Evolutionary conservation across 2,329 filamentous ascomycete genomes (phyloP), one percentile per base, ranked within the genome.

Genomic region (Claviceps quebecensis): DNA sequence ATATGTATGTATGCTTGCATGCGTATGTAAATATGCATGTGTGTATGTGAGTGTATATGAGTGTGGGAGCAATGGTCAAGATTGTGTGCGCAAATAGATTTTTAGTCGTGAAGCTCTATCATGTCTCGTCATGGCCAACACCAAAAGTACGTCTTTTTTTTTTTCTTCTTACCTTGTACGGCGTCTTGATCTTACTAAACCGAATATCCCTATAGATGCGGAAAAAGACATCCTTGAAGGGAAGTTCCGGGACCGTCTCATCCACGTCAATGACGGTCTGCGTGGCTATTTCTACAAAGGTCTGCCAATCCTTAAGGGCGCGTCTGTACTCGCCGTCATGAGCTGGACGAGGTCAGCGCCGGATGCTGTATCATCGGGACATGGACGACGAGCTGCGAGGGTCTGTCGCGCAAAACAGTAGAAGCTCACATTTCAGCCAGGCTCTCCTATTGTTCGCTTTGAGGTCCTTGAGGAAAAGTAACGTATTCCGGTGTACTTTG

Each of bases 191-290:
- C 58, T 87, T 85, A 60, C 77, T 86, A 68, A 95, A 95, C 51
- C 89, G 80, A 44, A 93, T 77, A 60, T 95, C 89, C 59, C 89
- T 76, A 67, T 95, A 88, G 53, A 95, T 93, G 54, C 89, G 83
- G 64, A 91, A 95, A 47, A 88, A 81, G 58, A 95, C 72, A 62
- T 95, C 89, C 65, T 94, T 93, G 50, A 84, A 72, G 1, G 90
- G 90, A 22, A 95, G 71, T 59, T 95, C 88, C 1, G 90, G 90
- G 43, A 95, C 80, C 1, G 88, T 94, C 51, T 84, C 80, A 63
- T 96, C 90, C 40, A 76, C 74, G 53, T 83, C 80, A 19, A 78
- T 77, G 50, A 95, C 74, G 55, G 80, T 83, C 54, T 83, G 74
- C 1, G 84, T 86, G 40, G 93, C 72, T 9, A 72, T 72, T 57